Evolutionary conservation across 2,329 filamentous ascomycete species (phyloP).

Genomic region (Trichoderma sp.): DNA sequence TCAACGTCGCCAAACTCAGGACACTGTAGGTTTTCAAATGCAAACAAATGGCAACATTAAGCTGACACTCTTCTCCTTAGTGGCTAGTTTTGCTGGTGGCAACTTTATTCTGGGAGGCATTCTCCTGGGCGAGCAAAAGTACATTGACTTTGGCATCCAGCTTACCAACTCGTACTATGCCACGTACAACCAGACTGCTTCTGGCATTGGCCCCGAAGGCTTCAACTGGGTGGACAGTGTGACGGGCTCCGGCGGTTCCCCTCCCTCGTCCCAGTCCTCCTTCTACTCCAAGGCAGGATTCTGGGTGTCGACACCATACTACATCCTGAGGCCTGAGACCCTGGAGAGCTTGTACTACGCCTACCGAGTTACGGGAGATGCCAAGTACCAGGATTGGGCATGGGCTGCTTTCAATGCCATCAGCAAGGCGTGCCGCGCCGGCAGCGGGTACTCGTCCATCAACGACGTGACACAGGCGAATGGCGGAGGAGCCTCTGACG

Average conservation of each 20-base stretch:
- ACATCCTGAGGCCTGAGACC: slow-evolving; percentile 77
- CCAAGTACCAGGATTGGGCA: slow-evolving; percentile 79
- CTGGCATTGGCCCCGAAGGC: slow-evolving; percentile 74
- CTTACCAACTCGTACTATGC: slow-evolving; percentile 73
- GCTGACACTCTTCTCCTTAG: slow-evolving; percentile 33
- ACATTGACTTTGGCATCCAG: slow-evolving; percentile 71
- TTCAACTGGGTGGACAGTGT: slow-evolving; percentile 62
- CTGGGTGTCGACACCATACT: slow-evolving; percentile 63
- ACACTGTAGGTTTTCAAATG: slow-evolving; percentile 46
- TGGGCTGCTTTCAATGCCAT: slow-evolving; percentile 77
- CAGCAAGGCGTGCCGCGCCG: slow-evolving; percentile 61
- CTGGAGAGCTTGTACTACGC: slow-evolving; percentile 87
- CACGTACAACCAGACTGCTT: slow-evolving; percentile 69
- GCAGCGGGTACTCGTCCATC: slow-evolving; percentile 68
- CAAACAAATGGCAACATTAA: not conserved
- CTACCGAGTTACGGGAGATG: slow-evolving; percentile 74
- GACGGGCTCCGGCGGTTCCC: slow-evolving; percentile 43
- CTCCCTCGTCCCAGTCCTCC: slow-evolving; percentile 47
- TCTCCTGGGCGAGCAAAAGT: slow-evolving; percentile 63
- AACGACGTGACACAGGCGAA: slow-evolving; percentile 62
- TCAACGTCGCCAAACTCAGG: slow-evolving; percentile 48
- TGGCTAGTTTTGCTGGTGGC: slow-evolving; percentile 82
- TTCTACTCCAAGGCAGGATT: slow-evolving; percentile 72
- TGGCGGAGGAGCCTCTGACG: slow-evolving; percentile 65
- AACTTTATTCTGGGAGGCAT: slow-evolving; percentile 83